Percentiles rank a stretch among this genome's conserved stretches.
Conservation (phyloP, 1,139 yeast genomes). For the Scheffersomyces cryptocercus region DNA sequence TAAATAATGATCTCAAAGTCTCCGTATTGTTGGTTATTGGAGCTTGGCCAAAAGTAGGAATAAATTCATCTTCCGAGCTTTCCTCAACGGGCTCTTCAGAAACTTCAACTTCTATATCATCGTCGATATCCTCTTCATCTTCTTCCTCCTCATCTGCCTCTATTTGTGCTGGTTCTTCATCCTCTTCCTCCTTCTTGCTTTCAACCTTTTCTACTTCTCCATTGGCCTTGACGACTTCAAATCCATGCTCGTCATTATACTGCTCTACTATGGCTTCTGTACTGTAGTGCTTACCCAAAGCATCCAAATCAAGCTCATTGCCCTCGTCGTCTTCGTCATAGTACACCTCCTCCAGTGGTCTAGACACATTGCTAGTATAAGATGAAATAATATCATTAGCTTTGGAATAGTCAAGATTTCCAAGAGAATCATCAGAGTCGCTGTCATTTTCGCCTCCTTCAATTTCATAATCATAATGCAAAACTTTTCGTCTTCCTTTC, state of each 20-base stretch:
- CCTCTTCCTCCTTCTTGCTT: constrained; percentile 4
- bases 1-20: constrained; percentile 63
- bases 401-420: constrained; percentile 15
- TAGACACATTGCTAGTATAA: constrained; percentile 18
- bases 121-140: constrained; percentile 12
- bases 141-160: constrained; percentile 5
- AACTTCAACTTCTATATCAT: constrained; percentile 12
- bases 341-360: constrained; percentile 33
- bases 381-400: constrained; percentile 22
- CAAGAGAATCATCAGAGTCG: constrained; percentile 18
- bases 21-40: constrained; percentile 51
- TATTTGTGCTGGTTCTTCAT: constrained; percentile 6
- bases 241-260: constrained; percentile 29
- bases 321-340: constrained; percentile 50
- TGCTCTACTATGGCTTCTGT: constrained; percentile 29
- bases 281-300: constrained; percentile 23
- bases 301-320: constrained; percentile 32
- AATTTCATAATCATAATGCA: constrained; percentile 39
- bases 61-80: constrained; percentile 43
- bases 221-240: constrained; percentile 7
- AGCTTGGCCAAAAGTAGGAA: constrained; percentile 51
- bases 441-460: constrained; percentile 28
- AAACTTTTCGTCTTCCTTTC: constrained; percentile 41
- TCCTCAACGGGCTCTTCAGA: constrained; percentile 3
- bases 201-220: constrained; percentile 18